Percentiles rank a stretch among this genome's conserved stretches.
Evolutionary conservation across 306 rosid genomes (phyloP).

Genomic region (Arachis stenosperma): DNA sequence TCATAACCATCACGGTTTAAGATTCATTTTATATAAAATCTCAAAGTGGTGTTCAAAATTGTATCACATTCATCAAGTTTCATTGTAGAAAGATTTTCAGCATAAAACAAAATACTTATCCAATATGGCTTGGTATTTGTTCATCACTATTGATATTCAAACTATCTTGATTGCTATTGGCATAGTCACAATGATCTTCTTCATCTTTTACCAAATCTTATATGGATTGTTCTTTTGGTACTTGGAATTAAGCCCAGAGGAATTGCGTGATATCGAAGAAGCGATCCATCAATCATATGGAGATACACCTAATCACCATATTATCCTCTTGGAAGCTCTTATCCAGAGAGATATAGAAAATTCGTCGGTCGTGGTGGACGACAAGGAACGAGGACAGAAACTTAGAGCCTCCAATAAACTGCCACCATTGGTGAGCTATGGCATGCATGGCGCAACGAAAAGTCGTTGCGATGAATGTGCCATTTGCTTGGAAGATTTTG

Average conservation of each 20-base stretch:
- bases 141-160: constrained; percentile 37
- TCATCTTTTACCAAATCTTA: constrained; percentile 43
- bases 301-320: not conserved
- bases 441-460: constrained; percentile 36
- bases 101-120: not conserved
- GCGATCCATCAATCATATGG: not conserved
- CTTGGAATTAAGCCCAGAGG: constrained; percentile 25
- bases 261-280: constrained; percentile 34
- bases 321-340: constrained; percentile 25
- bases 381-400: constrained; percentile 45
- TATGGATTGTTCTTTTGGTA: constrained; percentile 44
- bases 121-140: constrained; percentile 35
- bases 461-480: constrained; percentile 43
- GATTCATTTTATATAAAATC: not conserved
- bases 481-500: constrained; percentile 69
- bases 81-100: not conserved
- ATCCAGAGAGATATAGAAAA: constrained; percentile 26
- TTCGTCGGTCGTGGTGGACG: constrained; percentile 27
- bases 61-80: constrained; percentile 11
- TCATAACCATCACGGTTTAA: not conserved
- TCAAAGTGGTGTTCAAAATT: not conserved
- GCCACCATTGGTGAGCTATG: constrained; percentile 56
- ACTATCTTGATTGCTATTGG: not conserved
- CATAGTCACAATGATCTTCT: constrained; percentile 28
- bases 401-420: constrained; percentile 51